phyloP scores from a whole-genome alignment of 768 basidiomycete genomes.

The Gloeopeniophorella convolvens region DNA sequence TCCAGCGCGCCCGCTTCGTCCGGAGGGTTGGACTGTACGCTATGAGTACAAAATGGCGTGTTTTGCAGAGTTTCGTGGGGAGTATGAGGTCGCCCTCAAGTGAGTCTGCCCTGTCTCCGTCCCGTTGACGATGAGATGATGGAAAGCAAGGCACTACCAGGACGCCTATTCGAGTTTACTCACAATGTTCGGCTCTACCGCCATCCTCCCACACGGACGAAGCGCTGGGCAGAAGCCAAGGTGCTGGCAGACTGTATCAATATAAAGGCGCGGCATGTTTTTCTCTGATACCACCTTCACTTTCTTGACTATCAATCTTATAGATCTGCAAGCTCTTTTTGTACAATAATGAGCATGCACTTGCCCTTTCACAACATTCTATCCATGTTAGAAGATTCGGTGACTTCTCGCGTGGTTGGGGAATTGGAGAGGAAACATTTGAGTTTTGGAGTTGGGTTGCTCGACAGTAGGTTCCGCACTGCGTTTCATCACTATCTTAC shows the following conservation, averaged over 20 bases:
- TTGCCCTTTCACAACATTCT: slow-evolving; percentile 77
- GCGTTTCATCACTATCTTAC: background rate
- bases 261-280: slow-evolving; percentile 55
- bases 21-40: slow-evolving; percentile 91
- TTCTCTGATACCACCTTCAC: background rate
- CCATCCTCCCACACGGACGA: slow-evolving; percentile 83
- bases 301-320: background rate
- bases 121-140: slow-evolving; percentile 10
- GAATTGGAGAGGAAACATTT: slow-evolving; percentile 92
- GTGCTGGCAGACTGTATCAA: slow-evolving; percentile 92
- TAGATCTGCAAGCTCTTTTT: slow-evolving; percentile 88
- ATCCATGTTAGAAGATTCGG: slow-evolving; percentile 80
- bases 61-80: slow-evolving; percentile 92
- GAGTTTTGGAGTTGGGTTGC: slow-evolving; percentile 98
- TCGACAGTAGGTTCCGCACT: slow-evolving; percentile 59
- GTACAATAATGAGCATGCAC: slow-evolving; percentile 80
- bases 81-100: slow-evolving; percentile 91
- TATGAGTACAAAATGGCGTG: slow-evolving; percentile 98
- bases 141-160: slow-evolving; percentile 72
- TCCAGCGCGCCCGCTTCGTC: slow-evolving; percentile 54
- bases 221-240: slow-evolving; percentile 97
- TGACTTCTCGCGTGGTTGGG: slow-evolving; percentile 87
- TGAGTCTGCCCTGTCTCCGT: slow-evolving; percentile 34
- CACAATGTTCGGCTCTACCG: slow-evolving; percentile 85
- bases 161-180: slow-evolving; percentile 81